Percentiles rank a stretch among this genome's conserved stretches.
These are phyloP conservation scores for Macadamia tetraphylla DNA, from an alignment of 164 flowering plant genomes.

Conservation along the genomic window DNA sequence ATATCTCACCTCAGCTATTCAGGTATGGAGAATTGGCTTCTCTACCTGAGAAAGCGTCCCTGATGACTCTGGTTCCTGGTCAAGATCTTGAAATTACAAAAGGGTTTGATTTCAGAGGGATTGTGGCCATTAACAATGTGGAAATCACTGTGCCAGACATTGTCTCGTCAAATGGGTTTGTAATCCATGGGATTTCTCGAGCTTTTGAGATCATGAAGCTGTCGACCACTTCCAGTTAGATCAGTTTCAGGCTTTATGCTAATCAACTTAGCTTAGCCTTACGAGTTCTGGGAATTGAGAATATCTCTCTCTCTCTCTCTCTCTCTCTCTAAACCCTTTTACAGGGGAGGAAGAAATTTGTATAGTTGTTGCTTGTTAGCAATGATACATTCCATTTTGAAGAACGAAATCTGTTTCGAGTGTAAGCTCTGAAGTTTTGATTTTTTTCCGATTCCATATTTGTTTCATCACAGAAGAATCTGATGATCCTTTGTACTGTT, in stretches of 20 bases:
- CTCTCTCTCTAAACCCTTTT: too few species aligned
- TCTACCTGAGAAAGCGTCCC: slow-evolving; percentile 19
- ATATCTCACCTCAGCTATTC: slow-evolving; percentile 37
- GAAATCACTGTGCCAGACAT: slow-evolving; percentile 38
- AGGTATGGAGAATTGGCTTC: slow-evolving; percentile 31
- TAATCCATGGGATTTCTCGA: slow-evolving; percentile 55
- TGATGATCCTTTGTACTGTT: too few species aligned
- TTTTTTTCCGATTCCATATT: too few species aligned
- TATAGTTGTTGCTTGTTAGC: too few species aligned
- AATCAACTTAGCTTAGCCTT: background rate
- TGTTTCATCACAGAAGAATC: too few species aligned
- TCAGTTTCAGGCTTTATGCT: background rate
- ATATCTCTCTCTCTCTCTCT: too few species aligned
- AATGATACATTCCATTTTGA: too few species aligned
- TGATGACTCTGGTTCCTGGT: slow-evolving; percentile 34
- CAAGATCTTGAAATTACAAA: slow-evolving; percentile 25
- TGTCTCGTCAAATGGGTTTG: slow-evolving; percentile 27
- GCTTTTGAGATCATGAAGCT: slow-evolving; percentile 30
- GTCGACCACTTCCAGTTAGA: slow-evolving; percentile 15
- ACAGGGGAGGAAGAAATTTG: too few species aligned
- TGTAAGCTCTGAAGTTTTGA: too few species aligned
- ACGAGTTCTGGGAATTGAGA: background rate
- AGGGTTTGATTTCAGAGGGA: background rate
- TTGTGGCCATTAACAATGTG: slow-evolving; percentile 36
- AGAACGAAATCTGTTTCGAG: too few species aligned